Evolutionary conservation across 1,284 basidiomycete genomes (phyloP).

Genomic region (Mixia osmundae): DNA sequence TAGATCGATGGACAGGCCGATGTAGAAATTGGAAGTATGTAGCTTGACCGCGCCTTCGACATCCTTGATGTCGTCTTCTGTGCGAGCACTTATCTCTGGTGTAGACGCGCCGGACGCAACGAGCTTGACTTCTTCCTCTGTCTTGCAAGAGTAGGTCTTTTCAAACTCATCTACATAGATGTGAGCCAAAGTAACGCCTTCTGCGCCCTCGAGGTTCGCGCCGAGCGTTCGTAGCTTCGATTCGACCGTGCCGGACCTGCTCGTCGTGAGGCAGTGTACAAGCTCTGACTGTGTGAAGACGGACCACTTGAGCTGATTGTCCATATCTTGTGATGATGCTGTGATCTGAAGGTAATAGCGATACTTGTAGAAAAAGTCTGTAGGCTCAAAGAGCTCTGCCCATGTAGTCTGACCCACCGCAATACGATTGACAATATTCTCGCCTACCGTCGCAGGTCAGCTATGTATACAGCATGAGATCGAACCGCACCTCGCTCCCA

Average conservation of each 20-base stretch:
- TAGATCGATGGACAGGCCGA: constrained; percentile 70
- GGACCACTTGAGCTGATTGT: constrained; percentile 85
- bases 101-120: constrained; percentile 73
- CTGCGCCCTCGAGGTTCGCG: constrained; percentile 90
- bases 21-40: constrained; percentile 85
- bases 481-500: constrained; percentile 57
- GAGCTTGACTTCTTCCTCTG: constrained; percentile 54
- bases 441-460: constrained; percentile 30
- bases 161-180: constrained; percentile 89
- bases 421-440: constrained; percentile 80
- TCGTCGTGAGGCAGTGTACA: not conserved
- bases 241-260: constrained; percentile 84
- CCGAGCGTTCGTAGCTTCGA: constrained; percentile 85
- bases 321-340: constrained; percentile 55
- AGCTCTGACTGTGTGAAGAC: constrained; percentile 14
- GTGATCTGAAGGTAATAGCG: constrained; percentile 96
- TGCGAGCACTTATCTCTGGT: constrained; percentile 43
- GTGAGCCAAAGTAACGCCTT: constrained; percentile 73
- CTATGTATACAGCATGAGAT: not conserved
- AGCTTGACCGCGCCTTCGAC: constrained; percentile 54
- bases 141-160: constrained; percentile 56
- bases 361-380: constrained; percentile 94
- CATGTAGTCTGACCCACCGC: constrained; percentile 63
- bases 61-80: constrained; percentile 53
- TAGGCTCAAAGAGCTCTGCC: constrained; percentile 75